Base-by-base conservation (phyloP, 2,329 filamentous ascomycete genomes). In the Neonectria ditissima region DNA sequence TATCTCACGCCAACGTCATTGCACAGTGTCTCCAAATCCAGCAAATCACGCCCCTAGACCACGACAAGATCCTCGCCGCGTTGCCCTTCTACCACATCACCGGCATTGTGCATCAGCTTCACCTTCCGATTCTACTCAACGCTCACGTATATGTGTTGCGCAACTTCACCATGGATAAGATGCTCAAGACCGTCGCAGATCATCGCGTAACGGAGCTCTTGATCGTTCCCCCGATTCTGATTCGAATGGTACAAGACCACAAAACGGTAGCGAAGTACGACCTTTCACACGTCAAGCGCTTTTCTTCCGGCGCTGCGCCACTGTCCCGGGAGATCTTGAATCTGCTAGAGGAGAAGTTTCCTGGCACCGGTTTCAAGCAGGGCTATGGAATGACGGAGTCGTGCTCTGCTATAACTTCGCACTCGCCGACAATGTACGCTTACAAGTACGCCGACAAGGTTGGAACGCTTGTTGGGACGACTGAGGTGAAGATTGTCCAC, bases 321-420 rank as follows among this genome's bases (percentile, higher is more conserved):
- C 75, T 89, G 3, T 82, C 80, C 3, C 79, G 80, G 6, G 85
- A 90, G 71, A 84, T 91, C 57, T 80, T 90, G 16, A 81, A 84
- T 24, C 80, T 84, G 24, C 78, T 91, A 14, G 76, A 86, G 61
- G 79, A 81, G 63, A 84, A 82, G 51, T 90, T 89, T 69, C 88
- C 88, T 0, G 77, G 82, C 1, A 87, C 84, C 0, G 87, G 86
- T 0, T 89, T 91, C 75, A 87, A 87, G 69, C 88, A 90, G 71
- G 88, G 87, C 2, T 91, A 90, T 69, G 89, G 89, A 28, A 91
- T 91, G 88, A 91, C 89, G 0, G 89, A 91, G 74, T 86, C 82
- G 0, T 91, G 87, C 73, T 83, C 80, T 2, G 90, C 87, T 67
- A 88, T 91, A 65, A 89, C 87, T 0, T 82, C 85, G 0, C 88